Base-by-base conservation (phyloP, 352 stramenopile species). In the Globisporangium camurandrum region DNA sequence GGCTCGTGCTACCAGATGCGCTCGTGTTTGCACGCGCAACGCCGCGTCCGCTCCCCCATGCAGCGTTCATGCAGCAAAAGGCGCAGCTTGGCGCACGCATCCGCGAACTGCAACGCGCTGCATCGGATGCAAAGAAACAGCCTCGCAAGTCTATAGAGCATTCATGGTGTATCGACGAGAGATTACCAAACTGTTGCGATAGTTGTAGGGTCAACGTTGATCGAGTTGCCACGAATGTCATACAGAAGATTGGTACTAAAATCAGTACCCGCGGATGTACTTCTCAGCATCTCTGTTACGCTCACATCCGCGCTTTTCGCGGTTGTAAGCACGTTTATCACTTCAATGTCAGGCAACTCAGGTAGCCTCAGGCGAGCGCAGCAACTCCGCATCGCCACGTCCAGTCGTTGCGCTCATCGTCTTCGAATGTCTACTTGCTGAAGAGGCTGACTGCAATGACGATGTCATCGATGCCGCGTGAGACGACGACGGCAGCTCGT, bases 21-120 rank as follows among this genome's bases (percentile, higher is more conserved):
- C 57, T 48, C 6, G 26, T 38, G 16, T 49, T 47, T 5, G 61
- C 48, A 19, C 58, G 22, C 6, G 41, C 37, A 34, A n/a, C n/a
- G n/a, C 48, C 58, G 28, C 64, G 57, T 26, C 37, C 56, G 37
- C 49, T 84, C 43, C 57, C 55, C 27, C 55, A 64, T 8, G 64
- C 60, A 22, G 66, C 61, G 23, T 87, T 84, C 47, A 59, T 66
- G 28, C 70, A 64, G 22, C 59, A 61, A 28, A 75, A 64, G 47
- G 52, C 57, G 19, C 66, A 59, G 30, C 56, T 87, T 7, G 47
- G 74, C 40, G 57, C 56, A 10, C 51, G 74, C 44, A 46, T 82
- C 1, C 54, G 46, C n/a, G 60, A 52, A 34, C 40, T 87, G 31
- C 64, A 82, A 49, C 62, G 50, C 30, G 56, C 46, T 5, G 17